Conservation (phyloP, 257 asterid species). For the Jasminum sambac region DNA sequence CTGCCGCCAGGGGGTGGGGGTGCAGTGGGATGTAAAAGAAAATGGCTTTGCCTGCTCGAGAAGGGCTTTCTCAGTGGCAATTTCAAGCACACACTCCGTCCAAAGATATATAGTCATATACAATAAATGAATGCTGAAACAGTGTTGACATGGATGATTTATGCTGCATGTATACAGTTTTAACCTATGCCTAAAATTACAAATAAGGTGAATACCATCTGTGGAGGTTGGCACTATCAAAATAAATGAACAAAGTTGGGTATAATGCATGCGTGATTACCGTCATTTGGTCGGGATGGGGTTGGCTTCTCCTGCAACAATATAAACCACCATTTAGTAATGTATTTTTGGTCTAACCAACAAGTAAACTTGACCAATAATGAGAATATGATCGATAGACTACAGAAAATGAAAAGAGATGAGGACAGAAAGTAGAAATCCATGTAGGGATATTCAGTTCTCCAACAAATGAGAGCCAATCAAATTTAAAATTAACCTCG, state of each 20-base stretch:
- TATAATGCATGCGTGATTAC: slow-evolving; percentile 35
- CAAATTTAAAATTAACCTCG: neutral
- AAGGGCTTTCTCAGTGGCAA: neutral
- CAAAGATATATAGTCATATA: neutral
- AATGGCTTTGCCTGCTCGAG: neutral
- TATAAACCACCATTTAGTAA: slow-evolving; percentile 9
- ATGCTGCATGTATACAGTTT: neutral
- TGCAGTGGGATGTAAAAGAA: neutral
- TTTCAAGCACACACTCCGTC: neutral
- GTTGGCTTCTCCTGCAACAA: slow-evolving; percentile 73
- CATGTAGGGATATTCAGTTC: neutral
- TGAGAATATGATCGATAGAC: slow-evolving; percentile 9
- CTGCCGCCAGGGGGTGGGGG: neutral
- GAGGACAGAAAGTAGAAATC: slow-evolving; percentile 1
- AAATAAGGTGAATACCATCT: neutral
- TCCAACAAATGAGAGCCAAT: slow-evolving; percentile 11
- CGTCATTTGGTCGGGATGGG: slow-evolving; percentile 50
- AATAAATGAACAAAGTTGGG: neutral
- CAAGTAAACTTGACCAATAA: slow-evolving; percentile 3
- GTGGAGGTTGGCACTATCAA: neutral
- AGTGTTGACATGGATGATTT: neutral
- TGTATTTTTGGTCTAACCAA: neutral
- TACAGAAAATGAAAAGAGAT: neutral
- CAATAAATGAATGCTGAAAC: neutral
- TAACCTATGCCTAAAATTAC: neutral